Base-by-base conservation (phyloP, 106 monocot species). In the Allium sativum region DNA sequence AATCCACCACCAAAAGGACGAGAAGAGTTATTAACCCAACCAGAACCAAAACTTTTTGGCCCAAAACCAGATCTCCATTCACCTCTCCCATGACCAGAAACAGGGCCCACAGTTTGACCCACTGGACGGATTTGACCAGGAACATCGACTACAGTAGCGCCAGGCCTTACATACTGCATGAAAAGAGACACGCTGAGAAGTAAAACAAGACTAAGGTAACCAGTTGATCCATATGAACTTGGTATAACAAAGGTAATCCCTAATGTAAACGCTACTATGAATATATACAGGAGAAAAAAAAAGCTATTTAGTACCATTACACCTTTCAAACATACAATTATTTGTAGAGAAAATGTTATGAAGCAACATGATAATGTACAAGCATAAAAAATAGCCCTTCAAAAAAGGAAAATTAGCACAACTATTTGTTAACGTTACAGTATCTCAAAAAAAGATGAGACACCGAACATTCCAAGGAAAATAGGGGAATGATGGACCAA, bases 111-210 rank as follows among this genome's bases (percentile, higher is more conserved):
- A 8, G 73, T 18, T 64, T 83, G 78, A 65, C n/a, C n/a, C n/a
- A n/a, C n/a, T n/a, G 94, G 90, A 47, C 90, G 86, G 42, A 72
- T 53, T 71, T 90, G 84, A 73, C 86, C 77, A 7, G 73, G 65
- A 56, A 62, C 52, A 61, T 72, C 77, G 46, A 72, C 66, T 62
- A 72, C 62, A 44, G 94, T 16, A 48, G 68, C 83, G 14, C 83
- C 84, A 68, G 81, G 63, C 71, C 95, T 76, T 69, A 96, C 60
- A 70, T 96, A 96, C 95, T 96, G 86, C 69, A 81, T n/a, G 10
- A 57, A 7, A 70, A 45, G 3, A 50, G 63, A 14, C 65, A 44
- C 54, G 21, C 15, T 17, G 44, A 45, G 19, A 18, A 58, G 17
- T 42, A 42, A 42, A 6, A 59, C 10, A 59, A 45, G 12, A 17